Evolutionary conservation across 148 eudicot genomes (phyloP), one percentile per base, ranked within the genome.

Genomic region (Camellia sinensis): DNA sequence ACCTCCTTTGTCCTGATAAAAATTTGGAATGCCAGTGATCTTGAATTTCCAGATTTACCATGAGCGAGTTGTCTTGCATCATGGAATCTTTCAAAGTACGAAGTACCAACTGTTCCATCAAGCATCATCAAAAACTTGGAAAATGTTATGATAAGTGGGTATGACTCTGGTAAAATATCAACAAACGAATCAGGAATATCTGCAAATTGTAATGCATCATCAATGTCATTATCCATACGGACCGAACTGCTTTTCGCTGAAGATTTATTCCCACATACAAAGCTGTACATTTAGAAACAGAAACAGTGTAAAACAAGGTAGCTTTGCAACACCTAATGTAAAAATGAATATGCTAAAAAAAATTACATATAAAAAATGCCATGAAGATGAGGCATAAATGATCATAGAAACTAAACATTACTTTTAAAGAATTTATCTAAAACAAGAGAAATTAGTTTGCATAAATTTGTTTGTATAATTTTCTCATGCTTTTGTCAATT

Each of bases 121-220:
- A 89, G 88, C 89, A 87, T 87, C 37, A 89, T 79, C 76, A 89
- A 71, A 77, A 89, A 87, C 78, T 81, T 84, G 68, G 73, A 63
- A 62, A 67, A 78, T 61, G 83, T 84, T 60, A 82, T 83, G 11
- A 78, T 69, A 40, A 82, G 90, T 5, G 92, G 90, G 66, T 83
- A 89, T 41, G 66, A 67, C 2, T 77, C 41, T 0, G 87, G 73
- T 45, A 84, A 79, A 56, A 89, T 57, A 73, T 78, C 85, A 72
- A 77, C 72, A 83, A 89, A 88, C 60, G 90, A 88, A 68, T 89
- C 90, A 0, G 87, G 85, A 44, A 89, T 82, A 61, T 75, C 89
- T 71, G 29, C 21, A 45, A 86, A 86, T 50, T 79, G 87, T 41
- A 72, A 80, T 13, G 59, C 56, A 52, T 52, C 85, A 52, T 84